These are phyloP conservation scores for Solanum chacoense DNA, from an alignment of 305 asterid species.

Conservation along the genomic window DNA sequence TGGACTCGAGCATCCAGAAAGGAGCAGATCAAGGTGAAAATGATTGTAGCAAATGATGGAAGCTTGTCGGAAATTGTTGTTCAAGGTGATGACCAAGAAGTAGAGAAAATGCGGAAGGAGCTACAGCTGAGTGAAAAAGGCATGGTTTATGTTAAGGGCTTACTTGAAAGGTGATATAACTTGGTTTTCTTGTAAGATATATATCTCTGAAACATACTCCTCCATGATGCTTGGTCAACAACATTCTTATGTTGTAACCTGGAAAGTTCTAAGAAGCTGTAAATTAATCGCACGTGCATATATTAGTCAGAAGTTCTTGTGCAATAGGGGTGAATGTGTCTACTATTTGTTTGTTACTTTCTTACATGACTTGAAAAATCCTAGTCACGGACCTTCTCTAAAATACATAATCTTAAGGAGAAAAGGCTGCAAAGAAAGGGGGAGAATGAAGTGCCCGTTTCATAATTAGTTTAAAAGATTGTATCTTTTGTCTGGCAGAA, in stretches of 20 bases:
- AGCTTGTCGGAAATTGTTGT: constrained; percentile 55
- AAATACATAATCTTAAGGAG: background rate
- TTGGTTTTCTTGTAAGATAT: background rate
- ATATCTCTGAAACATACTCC: background rate
- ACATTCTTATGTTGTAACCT: background rate
- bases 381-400: background rate
- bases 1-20: constrained; percentile 89
- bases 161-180: constrained; percentile 49
- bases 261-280: background rate
- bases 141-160: constrained; percentile 85
- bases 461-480: background rate
- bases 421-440: background rate
- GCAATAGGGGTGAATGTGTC: background rate
- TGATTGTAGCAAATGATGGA: constrained; percentile 57
- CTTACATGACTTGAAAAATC: background rate
- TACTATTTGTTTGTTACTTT: background rate
- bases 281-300: background rate
- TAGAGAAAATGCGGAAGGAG: constrained; percentile 85
- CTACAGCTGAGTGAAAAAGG: constrained; percentile 76
- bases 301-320: background rate
- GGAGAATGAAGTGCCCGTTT: background rate
- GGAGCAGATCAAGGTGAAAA: constrained; percentile 87
- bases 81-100: constrained; percentile 87
- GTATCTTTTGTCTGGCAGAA: background rate
- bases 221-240: background rate